These are phyloP conservation scores for Boletus tomentosulus DNA, from an alignment of 768 basidiomycete genomes.

Conservation along the genomic window DNA sequence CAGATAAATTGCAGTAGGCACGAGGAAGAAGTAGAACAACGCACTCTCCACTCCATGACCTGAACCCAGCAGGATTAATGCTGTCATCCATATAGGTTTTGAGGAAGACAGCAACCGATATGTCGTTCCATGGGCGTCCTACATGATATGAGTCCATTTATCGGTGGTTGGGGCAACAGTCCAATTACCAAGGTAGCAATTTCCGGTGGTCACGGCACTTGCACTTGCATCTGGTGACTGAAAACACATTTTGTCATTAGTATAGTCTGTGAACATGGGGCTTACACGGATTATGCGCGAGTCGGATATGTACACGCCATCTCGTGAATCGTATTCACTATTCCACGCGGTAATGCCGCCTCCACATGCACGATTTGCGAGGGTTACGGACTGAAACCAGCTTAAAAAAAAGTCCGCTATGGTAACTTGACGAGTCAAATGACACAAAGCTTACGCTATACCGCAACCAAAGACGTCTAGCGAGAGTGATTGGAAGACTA, in stretches of 20 bases:
- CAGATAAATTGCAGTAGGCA: not conserved
- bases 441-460: not conserved
- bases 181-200: slow-evolving; percentile 48
- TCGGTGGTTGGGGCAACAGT: not conserved
- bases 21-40: not conserved
- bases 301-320: slow-evolving; percentile 53
- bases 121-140: slow-evolving; percentile 59
- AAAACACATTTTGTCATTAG: not conserved
- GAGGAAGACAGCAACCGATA: slow-evolving; percentile 51
- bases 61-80: slow-evolving; percentile 49
- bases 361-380: slow-evolving; percentile 62
- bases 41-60: slow-evolving; percentile 32
- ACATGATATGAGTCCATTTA: not conserved
- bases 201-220: slow-evolving; percentile 39
- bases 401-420: slow-evolving; percentile 23
- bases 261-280: not conserved
- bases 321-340: slow-evolving; percentile 39
- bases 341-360: slow-evolving; percentile 66
- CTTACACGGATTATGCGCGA: slow-evolving; percentile 52
- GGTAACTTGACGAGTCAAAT: not conserved
- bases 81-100: slow-evolving; percentile 56
- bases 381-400: slow-evolving; percentile 55
- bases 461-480: slow-evolving; percentile 16
- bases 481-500: not conserved
- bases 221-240: slow-evolving; percentile 59